These are phyloP conservation scores for Sporothrix dimorphospora DNA, from an alignment of 2,329 filamentous ascomycete genomes.

Conservation along the genomic window DNA sequence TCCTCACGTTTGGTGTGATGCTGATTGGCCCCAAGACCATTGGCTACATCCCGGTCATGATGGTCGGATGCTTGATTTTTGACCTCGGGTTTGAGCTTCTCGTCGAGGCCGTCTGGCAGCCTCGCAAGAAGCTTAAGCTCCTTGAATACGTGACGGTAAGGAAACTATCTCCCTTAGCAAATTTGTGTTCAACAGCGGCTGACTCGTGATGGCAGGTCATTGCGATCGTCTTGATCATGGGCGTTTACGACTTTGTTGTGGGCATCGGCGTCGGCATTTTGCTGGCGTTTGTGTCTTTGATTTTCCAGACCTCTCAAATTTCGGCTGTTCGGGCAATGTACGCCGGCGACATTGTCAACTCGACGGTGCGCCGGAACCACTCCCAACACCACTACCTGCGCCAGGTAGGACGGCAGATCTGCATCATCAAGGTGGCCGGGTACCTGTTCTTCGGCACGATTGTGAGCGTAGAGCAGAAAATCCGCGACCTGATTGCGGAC, in stretches of 20 bases:
- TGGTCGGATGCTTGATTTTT: constrained; percentile 94
- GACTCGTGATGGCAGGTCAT: constrained; percentile 58
- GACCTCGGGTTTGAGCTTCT: constrained; percentile 91
- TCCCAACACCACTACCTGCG: constrained; percentile 85
- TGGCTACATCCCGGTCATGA: constrained; percentile 94
- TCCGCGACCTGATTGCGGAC: constrained; percentile 80
- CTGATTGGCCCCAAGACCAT: constrained; percentile 84
- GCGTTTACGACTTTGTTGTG: constrained; percentile 92
- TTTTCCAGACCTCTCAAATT: constrained; percentile 87
- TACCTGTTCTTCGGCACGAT: constrained; percentile 99
- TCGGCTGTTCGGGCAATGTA: constrained; percentile 90
- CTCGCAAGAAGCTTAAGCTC: constrained; percentile 82
- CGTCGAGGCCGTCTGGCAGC: constrained; percentile 83
- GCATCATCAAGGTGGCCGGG: constrained; percentile 87
- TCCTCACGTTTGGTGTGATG: constrained; percentile 79
- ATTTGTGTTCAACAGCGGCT: neutral
- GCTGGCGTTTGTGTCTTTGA: constrained; percentile 86
- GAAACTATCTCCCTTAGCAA: constrained; percentile 13
- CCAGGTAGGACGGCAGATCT: constrained; percentile 84
- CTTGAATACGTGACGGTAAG: constrained; percentile 85
- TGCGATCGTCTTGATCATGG: constrained; percentile 92
- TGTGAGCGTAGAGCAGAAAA: constrained; percentile 88
- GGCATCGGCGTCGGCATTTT: constrained; percentile 92
- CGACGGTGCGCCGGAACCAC: constrained; percentile 88
- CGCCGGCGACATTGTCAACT: constrained; percentile 84